Conservation (phyloP, 495 filamentous ascomycete genomes). For the Hypoxylon fragiforme region DNA sequence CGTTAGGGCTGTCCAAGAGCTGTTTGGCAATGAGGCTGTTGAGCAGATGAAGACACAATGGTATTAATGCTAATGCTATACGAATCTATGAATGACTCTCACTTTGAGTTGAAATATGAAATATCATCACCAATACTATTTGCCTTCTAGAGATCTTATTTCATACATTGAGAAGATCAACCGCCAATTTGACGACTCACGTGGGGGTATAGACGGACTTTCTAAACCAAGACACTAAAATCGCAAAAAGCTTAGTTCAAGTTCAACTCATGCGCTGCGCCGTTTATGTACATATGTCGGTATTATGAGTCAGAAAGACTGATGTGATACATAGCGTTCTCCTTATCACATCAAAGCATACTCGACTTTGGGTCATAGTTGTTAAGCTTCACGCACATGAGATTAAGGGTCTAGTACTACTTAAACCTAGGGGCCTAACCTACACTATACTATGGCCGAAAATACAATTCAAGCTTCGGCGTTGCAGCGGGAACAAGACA, state of each 20-base stretch:
- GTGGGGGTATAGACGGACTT: too few species aligned
- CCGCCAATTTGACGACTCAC: neutral
- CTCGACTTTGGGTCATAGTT: too few species aligned
- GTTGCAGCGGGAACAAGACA: neutral
- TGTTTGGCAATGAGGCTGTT: slow-evolving; percentile 33
- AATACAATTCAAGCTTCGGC: neutral
- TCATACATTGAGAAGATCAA: neutral
- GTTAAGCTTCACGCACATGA: too few species aligned
- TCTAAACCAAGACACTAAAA: slow-evolving; percentile 10
- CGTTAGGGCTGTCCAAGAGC: slow-evolving; percentile 20
- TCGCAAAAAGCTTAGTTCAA: too few species aligned
- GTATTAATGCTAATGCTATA: neutral
- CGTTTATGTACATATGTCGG: neutral
- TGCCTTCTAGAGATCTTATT: neutral
- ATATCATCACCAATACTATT: neutral
- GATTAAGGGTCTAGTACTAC: too few species aligned
- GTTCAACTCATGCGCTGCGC: neutral
- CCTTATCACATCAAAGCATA: too few species aligned
- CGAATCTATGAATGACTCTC: too few species aligned
- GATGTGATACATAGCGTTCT: too few species aligned
- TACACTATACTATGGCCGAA: too few species aligned
- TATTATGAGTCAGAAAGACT: slow-evolving; percentile 4
- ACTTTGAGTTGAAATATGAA: neutral
- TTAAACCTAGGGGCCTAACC: too few species aligned
- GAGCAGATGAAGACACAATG: slow-evolving; percentile 17